phyloP scores from a whole-genome alignment of 768 basidiomycete species.

The Lactifluus volemus region DNA sequence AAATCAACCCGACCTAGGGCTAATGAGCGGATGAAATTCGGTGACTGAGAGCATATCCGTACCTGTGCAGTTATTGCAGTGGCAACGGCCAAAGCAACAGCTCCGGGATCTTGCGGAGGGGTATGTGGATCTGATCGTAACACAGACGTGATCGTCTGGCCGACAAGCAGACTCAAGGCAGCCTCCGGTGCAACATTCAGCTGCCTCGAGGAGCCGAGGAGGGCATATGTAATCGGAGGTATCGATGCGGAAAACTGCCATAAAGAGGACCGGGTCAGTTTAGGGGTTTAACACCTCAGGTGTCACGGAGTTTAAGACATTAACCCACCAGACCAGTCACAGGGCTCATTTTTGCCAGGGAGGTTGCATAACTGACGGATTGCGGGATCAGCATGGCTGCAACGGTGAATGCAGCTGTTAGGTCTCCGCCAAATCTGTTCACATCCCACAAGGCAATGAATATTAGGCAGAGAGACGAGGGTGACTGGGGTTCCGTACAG shows the following conservation, averaged over 20 bases:
- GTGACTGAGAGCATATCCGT: constrained; percentile 11
- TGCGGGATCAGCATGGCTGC: constrained; percentile 79
- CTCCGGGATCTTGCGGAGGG: constrained; percentile 34
- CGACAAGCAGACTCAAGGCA: constrained; percentile 76
- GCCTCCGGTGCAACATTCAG: constrained; percentile 87
- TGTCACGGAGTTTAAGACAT: not conserved
- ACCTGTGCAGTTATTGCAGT: constrained; percentile 84
- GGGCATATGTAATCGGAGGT: constrained; percentile 79
- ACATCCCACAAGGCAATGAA: constrained; percentile 28
- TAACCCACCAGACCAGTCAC: constrained; percentile 70
- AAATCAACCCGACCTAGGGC: constrained; percentile 69
- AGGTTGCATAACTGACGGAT: constrained; percentile 86
- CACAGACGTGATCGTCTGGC: constrained; percentile 72
- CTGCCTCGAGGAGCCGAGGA: constrained; percentile 80
- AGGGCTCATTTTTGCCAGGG: constrained; percentile 78
- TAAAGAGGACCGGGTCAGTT: not conserved
- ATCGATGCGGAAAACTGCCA: constrained; percentile 77
- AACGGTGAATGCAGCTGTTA: constrained; percentile 81
- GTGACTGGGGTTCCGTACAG: constrained; percentile 38
- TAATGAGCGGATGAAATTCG: not conserved
- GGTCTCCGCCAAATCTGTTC: constrained; percentile 51
- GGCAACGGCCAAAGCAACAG: constrained; percentile 56
- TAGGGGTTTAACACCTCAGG: too few species aligned
- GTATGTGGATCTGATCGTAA: constrained; percentile 31
- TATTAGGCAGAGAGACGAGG: constrained; percentile 17